Evolutionary conservation across 164 flowering plant species (phyloP).

Genomic region (Sextonia rubra): DNA sequence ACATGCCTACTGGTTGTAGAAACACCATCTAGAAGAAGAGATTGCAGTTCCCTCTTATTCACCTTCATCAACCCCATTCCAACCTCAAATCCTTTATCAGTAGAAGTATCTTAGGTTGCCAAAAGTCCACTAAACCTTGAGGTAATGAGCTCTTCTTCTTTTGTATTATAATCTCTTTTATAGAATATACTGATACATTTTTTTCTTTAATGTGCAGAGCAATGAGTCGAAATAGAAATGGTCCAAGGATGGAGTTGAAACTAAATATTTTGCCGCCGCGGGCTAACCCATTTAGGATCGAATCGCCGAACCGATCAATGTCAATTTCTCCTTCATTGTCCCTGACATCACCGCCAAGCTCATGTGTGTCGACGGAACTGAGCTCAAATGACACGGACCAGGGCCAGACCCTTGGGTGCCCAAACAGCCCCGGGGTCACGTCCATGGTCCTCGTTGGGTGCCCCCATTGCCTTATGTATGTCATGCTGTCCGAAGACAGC

Average conservation of each 20-base stretch:
- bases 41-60: background rate
- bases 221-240: conserved; percentile 29
- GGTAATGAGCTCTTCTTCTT: conserved; percentile 12
- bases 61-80: conserved; percentile 19
- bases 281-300: background rate
- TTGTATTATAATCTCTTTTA: too few species aligned
- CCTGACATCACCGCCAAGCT: conserved; percentile 67
- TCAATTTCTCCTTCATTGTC: conserved; percentile 25
- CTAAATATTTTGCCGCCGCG: conserved; percentile 69
- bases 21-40: conserved; percentile 6
- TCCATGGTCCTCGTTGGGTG: conserved; percentile 86
- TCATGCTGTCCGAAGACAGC: conserved; percentile 72
- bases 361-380: conserved; percentile 75
- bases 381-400: conserved; percentile 9
- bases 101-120: conserved; percentile 21
- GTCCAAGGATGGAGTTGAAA: conserved; percentile 67
- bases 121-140: conserved; percentile 18
- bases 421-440: conserved; percentile 55
- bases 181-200: background rate
- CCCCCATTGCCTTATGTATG: conserved; percentile 81
- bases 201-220: background rate
- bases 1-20: background rate
- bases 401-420: conserved; percentile 15
- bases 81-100: conserved; percentile 12
- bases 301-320: background rate